Conservation (phyloP, 192 early-diverging fungal species). For the Coemansia javaensis region DNA sequence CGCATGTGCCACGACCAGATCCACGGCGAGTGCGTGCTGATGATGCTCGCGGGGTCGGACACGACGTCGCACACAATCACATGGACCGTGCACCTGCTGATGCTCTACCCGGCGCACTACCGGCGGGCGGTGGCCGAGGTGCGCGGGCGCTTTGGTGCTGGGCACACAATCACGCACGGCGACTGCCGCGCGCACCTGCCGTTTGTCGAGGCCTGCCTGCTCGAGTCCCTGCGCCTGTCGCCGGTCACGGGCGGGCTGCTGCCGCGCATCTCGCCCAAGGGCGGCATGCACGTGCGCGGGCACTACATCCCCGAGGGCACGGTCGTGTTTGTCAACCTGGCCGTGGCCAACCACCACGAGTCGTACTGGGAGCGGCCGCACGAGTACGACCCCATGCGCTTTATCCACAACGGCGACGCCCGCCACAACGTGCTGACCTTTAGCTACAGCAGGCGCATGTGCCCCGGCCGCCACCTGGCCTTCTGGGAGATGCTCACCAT, state of each 20-base stretch:
- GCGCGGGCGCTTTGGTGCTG: conserved; percentile 6
- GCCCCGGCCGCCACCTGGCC: conserved; percentile 31
- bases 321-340: conserved; percentile 22
- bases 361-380: conserved; percentile 19
- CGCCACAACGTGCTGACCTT: conserved; percentile 27
- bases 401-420: conserved; percentile 16
- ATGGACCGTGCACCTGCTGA: conserved; percentile 30
- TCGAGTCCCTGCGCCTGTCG: conserved; percentile 35
- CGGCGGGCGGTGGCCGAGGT: conserved; percentile 19
- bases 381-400: conserved; percentile 20
- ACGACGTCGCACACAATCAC: conserved; percentile 35
- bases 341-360: conserved; percentile 26
- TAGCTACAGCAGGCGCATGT: conserved; percentile 24
- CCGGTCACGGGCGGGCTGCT: conserved; percentile 27
- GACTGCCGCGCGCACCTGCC: conserved; percentile 26
- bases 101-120: conserved; percentile 25
- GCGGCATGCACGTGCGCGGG: conserved; percentile 19
- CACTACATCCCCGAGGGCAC: conserved; percentile 27
- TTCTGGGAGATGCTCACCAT: conserved; percentile 31
- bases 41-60: conserved; percentile 38
- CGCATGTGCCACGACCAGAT: conserved; percentile 40
- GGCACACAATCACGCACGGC: conserved; percentile 15
- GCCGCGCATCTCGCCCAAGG: conserved; percentile 21
- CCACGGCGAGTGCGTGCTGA: conserved; percentile 36
- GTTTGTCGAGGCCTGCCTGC: conserved; percentile 36